Evolutionary conservation across 495 filamentous ascomycete species (phyloP).

Genomic region (Aspergillus heteromorphus): DNA sequence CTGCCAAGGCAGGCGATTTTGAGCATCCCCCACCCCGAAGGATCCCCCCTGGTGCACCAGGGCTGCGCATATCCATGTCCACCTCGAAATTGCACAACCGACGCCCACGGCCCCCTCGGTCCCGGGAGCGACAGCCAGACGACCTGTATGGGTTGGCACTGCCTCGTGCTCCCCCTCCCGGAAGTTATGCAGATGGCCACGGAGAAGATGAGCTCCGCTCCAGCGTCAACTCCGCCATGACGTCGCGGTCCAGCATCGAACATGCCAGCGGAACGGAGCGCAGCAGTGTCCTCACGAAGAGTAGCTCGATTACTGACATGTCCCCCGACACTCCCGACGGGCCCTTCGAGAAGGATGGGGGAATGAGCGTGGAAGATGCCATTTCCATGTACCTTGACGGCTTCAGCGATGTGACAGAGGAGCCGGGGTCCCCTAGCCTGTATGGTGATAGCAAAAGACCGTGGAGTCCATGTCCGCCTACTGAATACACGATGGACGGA

Average conservation of each 20-base stretch:
- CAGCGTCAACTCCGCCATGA: conserved; percentile 66
- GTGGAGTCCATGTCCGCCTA: conserved; percentile 26
- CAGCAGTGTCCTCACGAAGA: conserved; percentile 75
- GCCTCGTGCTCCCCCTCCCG: conserved; percentile 26
- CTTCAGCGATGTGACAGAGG: conserved; percentile 57
- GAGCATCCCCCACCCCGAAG: conserved; percentile 27
- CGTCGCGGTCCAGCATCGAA: conserved; percentile 63
- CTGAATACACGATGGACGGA: conserved; percentile 25
- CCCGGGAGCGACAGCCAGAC: conserved; percentile 24
- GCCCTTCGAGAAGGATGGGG: conserved; percentile 57
- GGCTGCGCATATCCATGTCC: conserved; percentile 40
- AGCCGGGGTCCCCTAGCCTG: conserved; percentile 32
- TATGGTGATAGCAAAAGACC: conserved; percentile 22
- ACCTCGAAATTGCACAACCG: conserved; percentile 27
- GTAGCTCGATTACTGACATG: conserved; percentile 63
- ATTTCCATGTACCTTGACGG: conserved; percentile 91
- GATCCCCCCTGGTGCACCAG: conserved; percentile 22
- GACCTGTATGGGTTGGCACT: conserved; percentile 25
- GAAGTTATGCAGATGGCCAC: conserved; percentile 13
- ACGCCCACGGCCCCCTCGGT: conserved; percentile 25
- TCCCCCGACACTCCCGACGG: conserved; percentile 54
- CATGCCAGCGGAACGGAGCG: conserved; percentile 68
- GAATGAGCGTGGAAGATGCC: conserved; percentile 84
- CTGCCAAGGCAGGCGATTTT: conserved; percentile 20
- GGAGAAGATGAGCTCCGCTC: conserved; percentile 56